These are phyloP conservation scores for Amaranthus cruentus DNA, from an alignment of 148 eudicot genomes.

Conservation along the genomic window DNA sequence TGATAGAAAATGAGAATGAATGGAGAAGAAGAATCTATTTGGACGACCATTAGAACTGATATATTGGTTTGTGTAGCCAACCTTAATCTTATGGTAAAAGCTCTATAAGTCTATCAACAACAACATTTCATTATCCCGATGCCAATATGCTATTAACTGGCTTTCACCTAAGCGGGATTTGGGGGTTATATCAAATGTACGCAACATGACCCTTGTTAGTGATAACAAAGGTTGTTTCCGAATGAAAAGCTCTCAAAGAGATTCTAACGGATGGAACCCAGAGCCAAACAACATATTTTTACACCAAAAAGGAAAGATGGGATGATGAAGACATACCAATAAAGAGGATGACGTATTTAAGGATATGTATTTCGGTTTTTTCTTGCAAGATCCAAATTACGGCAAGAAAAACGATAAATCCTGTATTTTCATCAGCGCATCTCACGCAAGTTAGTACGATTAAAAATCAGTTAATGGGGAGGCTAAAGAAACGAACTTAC, in stretches of 20 bases:
- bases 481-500: slow-evolving; percentile 37
- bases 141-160: too few relatives aligned
- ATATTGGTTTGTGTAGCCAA: too few relatives aligned
- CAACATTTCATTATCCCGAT: too few relatives aligned
- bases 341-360: slow-evolving; percentile 85
- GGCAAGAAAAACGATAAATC: slow-evolving; percentile 80
- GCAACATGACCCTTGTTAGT: too few relatives aligned
- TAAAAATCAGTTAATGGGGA: slow-evolving; percentile 1
- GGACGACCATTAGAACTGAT: too few relatives aligned
- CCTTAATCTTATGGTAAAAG: too few relatives aligned
- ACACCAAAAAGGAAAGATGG: slow-evolving; percentile 11
- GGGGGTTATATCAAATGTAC: too few relatives aligned
- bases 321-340: slow-evolving; percentile 56
- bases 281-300: not conserved
- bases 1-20: too few relatives aligned
- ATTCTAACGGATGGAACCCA: not conserved
- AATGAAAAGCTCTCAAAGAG: not conserved
- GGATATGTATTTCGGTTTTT: slow-evolving; percentile 60
- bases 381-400: slow-evolving; percentile 81
- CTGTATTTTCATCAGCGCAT: slow-evolving; percentile 33
- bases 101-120: too few relatives aligned
- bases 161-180: too few relatives aligned
- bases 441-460: slow-evolving; percentile 7
- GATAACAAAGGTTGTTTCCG: too few relatives aligned
- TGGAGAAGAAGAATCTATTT: too few relatives aligned